A percentile compares a stretch with the other conserved stretches of the same genome.
Evolutionary conservation across 202 grass and related monocot species (phyloP).

Genomic region (Elaeis oleifera): DNA sequence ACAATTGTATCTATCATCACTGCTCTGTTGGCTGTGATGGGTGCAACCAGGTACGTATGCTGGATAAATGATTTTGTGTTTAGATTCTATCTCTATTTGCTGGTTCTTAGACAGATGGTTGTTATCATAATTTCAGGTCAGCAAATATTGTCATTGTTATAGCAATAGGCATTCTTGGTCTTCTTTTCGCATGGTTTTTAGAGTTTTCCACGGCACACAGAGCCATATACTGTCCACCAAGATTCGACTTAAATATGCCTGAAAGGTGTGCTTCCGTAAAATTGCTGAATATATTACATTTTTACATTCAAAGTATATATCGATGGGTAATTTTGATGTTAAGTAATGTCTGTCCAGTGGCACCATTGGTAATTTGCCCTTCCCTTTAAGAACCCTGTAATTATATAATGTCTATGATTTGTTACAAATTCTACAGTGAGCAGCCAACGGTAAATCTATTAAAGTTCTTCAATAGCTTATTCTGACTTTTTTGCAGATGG

Average conservation of each 20-base stretch:
- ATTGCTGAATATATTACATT: slow-evolving; percentile 6
- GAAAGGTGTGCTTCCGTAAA: slow-evolving; percentile 32
- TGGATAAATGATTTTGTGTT: slow-evolving; percentile 10
- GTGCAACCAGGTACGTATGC: slow-evolving; percentile 68
- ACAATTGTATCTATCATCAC: slow-evolving; percentile 83
- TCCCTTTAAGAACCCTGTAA: slow-evolving; percentile 10
- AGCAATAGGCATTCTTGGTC: slow-evolving; percentile 78
- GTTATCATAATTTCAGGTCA: slow-evolving; percentile 31
- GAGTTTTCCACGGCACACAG: slow-evolving; percentile 65
- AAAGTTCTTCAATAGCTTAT: neutral
- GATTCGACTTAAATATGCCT: slow-evolving; percentile 52
- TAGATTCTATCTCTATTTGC: neutral
- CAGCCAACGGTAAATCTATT: slow-evolving; percentile 1
- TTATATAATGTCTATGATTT: too few species aligned
- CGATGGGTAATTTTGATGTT: too few species aligned
- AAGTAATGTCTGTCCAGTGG: too few species aligned
- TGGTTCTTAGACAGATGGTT: neutral
- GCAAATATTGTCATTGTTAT: slow-evolving; percentile 83
- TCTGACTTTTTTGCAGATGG: slow-evolving; percentile 45
- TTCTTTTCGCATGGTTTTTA: slow-evolving; percentile 83
- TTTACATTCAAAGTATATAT: neutral
- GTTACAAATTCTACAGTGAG: neutral
- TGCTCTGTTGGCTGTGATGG: slow-evolving; percentile 75
- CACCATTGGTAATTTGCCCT: neutral
- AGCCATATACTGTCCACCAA: slow-evolving; percentile 45